Evolutionary conservation across 139 green algal genomes (phyloP), one percentile per base, ranked within the genome.

Genomic region (Tetraselmis striata): DNA sequence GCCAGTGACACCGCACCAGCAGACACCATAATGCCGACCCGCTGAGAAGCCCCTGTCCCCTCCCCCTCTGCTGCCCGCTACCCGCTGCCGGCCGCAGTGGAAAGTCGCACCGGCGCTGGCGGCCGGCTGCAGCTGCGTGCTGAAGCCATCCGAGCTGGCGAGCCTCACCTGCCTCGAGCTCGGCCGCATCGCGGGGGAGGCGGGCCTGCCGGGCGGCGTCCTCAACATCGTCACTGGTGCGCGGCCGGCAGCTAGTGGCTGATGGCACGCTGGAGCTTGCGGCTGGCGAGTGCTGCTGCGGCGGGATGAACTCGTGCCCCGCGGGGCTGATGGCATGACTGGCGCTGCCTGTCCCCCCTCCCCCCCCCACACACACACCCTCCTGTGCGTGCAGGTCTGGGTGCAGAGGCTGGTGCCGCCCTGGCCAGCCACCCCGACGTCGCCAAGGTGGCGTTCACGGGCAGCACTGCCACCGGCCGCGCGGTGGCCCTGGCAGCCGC

Each of bases 371-470:
- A 18, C 18, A 67, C 45, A 25, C 45, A 67, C 45, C 18, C 11
- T 5, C 45, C 18, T 11, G 5, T 77, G 11, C 45, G 45, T 67
- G 45, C 18, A 67, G 93, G 92, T 23, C 82, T 78, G 0, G 92
- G 92, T 18, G 18, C 75, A 1, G 85, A 93, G 25, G 89, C 88
- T 1, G 91, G 90, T 1, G 90, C 89, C 24, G 45, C 45, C 11
- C 18, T 67, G 45, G 45, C 89, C 76, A 59, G 84, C 0, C 89
- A 96, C 85, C 89, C 89, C 0, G 83, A 77, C 1, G 58, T 96
- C 1, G 92, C 94, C 84, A 98, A 98, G 88, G 85, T 98, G 28
- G 87, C 92, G 0, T 98, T 98, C 90, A 98, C 95, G 0, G 95
- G 95, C 59, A 92, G 85, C 84, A 84, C 85, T 26, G 82, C 85